phyloP scores from a whole-genome alignment of 2,329 filamentous ascomycete genomes.

The Venturia effusa region DNA sequence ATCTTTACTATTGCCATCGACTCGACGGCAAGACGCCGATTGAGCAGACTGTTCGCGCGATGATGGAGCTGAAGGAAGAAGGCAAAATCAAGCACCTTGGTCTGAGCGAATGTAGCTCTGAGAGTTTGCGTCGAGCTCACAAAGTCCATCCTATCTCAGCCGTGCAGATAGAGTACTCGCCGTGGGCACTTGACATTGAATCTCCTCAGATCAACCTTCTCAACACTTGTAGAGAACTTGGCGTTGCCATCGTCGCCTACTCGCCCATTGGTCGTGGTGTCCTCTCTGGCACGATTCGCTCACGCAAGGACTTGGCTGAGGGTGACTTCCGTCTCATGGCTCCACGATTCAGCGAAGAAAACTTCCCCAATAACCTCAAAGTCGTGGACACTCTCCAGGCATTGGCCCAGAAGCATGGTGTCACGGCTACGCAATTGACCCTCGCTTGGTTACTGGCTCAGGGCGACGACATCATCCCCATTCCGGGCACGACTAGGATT shows the following conservation, averaged over 20 bases:
- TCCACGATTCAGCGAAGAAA: slow-evolving; percentile 41
- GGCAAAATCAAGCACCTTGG: slow-evolving; percentile 50
- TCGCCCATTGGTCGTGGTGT: slow-evolving; percentile 50
- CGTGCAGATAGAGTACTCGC: slow-evolving; percentile 45
- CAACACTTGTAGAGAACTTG: slow-evolving; percentile 46
- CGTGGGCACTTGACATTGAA: slow-evolving; percentile 49
- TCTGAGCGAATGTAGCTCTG: slow-evolving; percentile 40
- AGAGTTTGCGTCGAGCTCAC: slow-evolving; percentile 40
- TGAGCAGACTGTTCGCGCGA: slow-evolving; percentile 37
- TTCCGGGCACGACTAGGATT: slow-evolving; percentile 37
- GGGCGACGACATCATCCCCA: slow-evolving; percentile 50
- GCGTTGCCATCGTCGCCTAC: slow-evolving; percentile 46
- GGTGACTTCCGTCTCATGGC: slow-evolving; percentile 36
- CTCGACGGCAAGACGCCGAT: slow-evolving; percentile 33
- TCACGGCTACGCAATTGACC: slow-evolving; percentile 46
- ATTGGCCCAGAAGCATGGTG: slow-evolving; percentile 43
- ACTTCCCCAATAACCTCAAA: slow-evolving; percentile 45
- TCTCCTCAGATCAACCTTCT: slow-evolving; percentile 32
- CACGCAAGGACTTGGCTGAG: slow-evolving; percentile 35
- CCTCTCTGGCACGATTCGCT: slow-evolving; percentile 40
- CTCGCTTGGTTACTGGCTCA: slow-evolving; percentile 54
- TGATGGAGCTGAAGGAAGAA: slow-evolving; percentile 38
- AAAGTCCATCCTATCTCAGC: slow-evolving; percentile 41
- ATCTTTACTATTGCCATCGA: slow-evolving; percentile 35
- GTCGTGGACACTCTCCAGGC: slow-evolving; percentile 40